Evolutionary conservation across 2,329 filamentous ascomycete species (phyloP).

Genomic region (Pyrenophora graminea): DNA sequence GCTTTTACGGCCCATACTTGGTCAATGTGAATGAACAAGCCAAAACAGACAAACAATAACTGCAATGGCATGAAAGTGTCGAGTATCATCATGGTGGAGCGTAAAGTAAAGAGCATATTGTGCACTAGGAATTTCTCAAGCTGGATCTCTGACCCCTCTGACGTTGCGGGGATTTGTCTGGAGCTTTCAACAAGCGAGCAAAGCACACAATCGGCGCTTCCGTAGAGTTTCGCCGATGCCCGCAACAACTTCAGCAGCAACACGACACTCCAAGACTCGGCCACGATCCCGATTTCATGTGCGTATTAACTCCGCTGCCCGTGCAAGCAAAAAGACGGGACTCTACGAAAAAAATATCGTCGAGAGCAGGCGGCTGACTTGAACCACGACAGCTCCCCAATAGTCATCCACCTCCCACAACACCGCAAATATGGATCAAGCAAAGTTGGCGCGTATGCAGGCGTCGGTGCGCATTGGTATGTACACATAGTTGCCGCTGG

Average conservation of each 20-base stretch:
- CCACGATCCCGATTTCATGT: constrained; percentile 35
- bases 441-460: constrained; percentile 52
- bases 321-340: constrained; percentile 8
- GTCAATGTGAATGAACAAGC: too few species aligned
- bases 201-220: constrained; percentile 34
- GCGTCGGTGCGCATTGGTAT: constrained; percentile 51
- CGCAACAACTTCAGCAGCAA: constrained; percentile 33
- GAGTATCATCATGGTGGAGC: neutral
- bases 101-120: neutral
- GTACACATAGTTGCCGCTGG: constrained; percentile 21
- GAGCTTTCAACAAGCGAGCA: constrained; percentile 27
- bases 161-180: constrained; percentile 19
- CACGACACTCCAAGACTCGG: constrained; percentile 30
- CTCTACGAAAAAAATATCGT: neutral
- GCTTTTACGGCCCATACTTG: too few species aligned
- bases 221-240: constrained; percentile 28
- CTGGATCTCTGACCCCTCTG: constrained; percentile 7
- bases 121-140: too few species aligned
- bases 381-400: constrained; percentile 23
- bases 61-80: too few species aligned
- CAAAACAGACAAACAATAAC: too few species aligned
- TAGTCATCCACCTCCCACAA: constrained; percentile 26
- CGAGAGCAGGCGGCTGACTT: constrained; percentile 25
- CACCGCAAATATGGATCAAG: constrained; percentile 52
- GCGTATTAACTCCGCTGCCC: constrained; percentile 21